Evolutionary conservation across 169 alveolate genomes (phyloP), one percentile per base, ranked within the genome.

Genomic region (Plasmodium berghei): DNA sequence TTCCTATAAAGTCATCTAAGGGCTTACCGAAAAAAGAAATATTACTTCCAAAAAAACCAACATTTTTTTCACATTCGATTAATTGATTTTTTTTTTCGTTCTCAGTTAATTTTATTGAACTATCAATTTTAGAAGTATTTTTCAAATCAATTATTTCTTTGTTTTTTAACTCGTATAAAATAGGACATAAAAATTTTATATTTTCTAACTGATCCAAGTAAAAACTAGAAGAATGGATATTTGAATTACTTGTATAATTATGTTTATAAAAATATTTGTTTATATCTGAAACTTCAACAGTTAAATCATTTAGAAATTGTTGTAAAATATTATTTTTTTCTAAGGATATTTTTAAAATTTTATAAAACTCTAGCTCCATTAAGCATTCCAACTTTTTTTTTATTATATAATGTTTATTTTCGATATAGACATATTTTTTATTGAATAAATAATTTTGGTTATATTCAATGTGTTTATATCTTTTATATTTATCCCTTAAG

Each of bases 1-100:
- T 83, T 8, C 90, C 90, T 55, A 83, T 83, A 48, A 62, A 67
- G 45, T 83, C 46, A 61, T 83, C 90, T 48, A 83, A 69, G 24
- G 45, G 34, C 28, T 83, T 83, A 3, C 72, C 86, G 70, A 49
- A 69, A 45, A 67, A 58, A 16, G 59, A 28, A 10, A 70, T 26
- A 61, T 67, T 54, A 67, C 86, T 83, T 3, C 90, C 90, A 49
- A 56, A 83, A 16, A 83, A 69, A 0, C 90, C 90, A 12, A 70
- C 85, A 16, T 49, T 69, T 48, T 45, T 55, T 69, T 83, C 90
- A 61, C 90, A 83, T 42, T 45, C 22, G 28, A 67, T 61, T 69
- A 83, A 16, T 34, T 34, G 42, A 34, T 34, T 34, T 34, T 34
- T 34, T 4, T 3, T 34, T 67, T 83, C 73, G 5, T 83, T 18